phyloP scores from a whole-genome alignment of 1,284 basidiomycete genomes.

The Cryptococcus sp. region DNA sequence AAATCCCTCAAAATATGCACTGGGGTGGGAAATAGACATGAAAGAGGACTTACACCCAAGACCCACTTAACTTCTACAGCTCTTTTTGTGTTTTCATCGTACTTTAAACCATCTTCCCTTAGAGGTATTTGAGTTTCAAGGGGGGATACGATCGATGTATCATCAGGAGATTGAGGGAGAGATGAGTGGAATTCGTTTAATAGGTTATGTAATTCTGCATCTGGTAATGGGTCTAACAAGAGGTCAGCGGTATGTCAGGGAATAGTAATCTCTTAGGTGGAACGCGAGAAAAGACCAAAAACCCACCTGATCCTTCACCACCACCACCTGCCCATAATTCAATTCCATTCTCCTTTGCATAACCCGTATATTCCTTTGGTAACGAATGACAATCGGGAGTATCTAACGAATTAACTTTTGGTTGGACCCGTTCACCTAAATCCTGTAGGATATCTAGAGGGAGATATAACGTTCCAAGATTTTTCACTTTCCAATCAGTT shows the following conservation, averaged over 20 bases:
- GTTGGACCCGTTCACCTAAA: constrained; percentile 8
- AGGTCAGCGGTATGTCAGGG: background rate
- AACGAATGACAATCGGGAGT: constrained; percentile 45
- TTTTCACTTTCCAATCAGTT: constrained; percentile 12
- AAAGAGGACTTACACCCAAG: constrained; percentile 35
- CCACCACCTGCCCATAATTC: constrained; percentile 46
- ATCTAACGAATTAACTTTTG: constrained; percentile 39
- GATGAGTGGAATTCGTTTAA: constrained; percentile 37
- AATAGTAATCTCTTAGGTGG: background rate
- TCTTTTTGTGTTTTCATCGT: constrained; percentile 9
- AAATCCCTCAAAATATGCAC: too few relatives aligned
- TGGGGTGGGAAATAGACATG: too few relatives aligned
- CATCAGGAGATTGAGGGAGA: background rate
- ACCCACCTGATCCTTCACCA: constrained; percentile 41
- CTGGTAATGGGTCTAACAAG: constrained; percentile 38
- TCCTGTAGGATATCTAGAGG: constrained; percentile 21
- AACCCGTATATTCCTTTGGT: constrained; percentile 35
- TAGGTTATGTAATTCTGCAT: constrained; percentile 43
- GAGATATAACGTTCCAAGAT: constrained; percentile 39
- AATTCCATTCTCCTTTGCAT: constrained; percentile 32
- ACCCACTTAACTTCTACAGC: constrained; percentile 41
- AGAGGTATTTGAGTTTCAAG: constrained; percentile 22
- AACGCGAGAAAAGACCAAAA: background rate
- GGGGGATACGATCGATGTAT: background rate
- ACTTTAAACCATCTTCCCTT: constrained; percentile 22